A percentile compares a stretch with the other conserved stretches of the same genome.
phyloP scores from a whole-genome alignment of 176 grass and related monocot species.

The Musa itinerans region DNA sequence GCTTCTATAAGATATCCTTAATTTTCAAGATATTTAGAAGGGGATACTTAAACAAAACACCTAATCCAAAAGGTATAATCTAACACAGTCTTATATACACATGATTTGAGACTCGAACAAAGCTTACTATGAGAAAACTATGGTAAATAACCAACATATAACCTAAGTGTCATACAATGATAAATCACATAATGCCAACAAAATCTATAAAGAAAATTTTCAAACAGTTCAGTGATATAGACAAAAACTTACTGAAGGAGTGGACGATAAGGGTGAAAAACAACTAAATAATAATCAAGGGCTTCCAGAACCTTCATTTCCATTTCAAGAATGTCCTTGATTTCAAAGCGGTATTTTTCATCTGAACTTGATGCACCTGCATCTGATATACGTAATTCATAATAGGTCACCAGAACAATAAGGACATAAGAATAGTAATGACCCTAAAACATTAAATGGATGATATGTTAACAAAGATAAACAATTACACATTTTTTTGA shows the following conservation, averaged over 20 bases:
- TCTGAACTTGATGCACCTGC: conserved; percentile 39
- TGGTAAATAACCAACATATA: not conserved
- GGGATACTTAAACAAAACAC: no score
- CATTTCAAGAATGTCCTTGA: conserved; percentile 98
- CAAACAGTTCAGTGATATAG: not conserved
- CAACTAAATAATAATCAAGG: conserved; percentile 92
- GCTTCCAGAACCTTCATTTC: conserved; percentile 99
- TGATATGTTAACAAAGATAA: conserved; percentile 6
- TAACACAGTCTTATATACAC: no score
- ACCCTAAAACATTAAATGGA: not conserved
- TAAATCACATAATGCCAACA: not conserved
- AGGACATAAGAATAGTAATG: not conserved
- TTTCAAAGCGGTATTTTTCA: conserved; percentile 95
- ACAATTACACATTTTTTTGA: conserved; percentile 90
- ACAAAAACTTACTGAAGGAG: conserved; percentile 74
- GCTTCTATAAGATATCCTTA: no score
- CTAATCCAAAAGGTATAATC: no score
- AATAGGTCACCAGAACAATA: not conserved
- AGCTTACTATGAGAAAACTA: no score
- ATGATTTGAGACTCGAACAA: no score
- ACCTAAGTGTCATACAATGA: not conserved
- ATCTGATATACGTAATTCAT: not conserved
- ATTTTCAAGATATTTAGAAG: no score
- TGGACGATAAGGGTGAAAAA: conserved; percentile 91
- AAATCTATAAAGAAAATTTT: not conserved